phyloP scores from a whole-genome alignment of 371 early-diverging fungal species.

The Mortierella polycephala region DNA sequence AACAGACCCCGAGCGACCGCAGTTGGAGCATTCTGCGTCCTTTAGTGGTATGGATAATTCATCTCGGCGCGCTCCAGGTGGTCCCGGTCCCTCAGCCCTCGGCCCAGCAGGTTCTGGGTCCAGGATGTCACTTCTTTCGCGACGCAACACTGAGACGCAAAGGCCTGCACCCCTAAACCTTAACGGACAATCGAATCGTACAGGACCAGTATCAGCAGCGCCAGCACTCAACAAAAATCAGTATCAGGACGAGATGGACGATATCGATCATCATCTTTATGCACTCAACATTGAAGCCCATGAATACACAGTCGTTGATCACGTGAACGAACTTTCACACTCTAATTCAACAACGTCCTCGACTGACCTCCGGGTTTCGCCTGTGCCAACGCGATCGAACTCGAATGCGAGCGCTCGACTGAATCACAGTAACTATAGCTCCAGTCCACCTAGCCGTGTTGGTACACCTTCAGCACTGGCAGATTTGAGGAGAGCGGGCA shows the following conservation, averaged over 20 bases:
- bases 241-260: constrained; percentile 29
- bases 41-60: constrained; percentile 19
- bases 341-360: constrained; percentile 3
- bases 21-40: constrained; percentile 35
- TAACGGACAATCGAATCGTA: constrained; percentile 5
- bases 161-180: constrained; percentile 33
- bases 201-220: constrained; percentile 22
- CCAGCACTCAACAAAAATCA: constrained; percentile 5
- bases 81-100: constrained; percentile 19
- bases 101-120: constrained; percentile 27
- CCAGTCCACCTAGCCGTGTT: constrained; percentile 19
- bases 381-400: constrained; percentile 22
- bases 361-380: constrained; percentile 20
- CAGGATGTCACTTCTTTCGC: constrained; percentile 24
- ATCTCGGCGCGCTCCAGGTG: constrained; percentile 11
- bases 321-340: background rate
- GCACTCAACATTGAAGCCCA: constrained; percentile 38
- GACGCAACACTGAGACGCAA: constrained; percentile 32
- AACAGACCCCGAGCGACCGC: constrained; percentile 37
- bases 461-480: constrained; percentile 14
- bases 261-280: constrained; percentile 29
- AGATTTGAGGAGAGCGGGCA: constrained; percentile 24
- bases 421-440: background rate
- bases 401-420: constrained; percentile 4
- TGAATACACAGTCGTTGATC: constrained; percentile 18